Evolutionary conservation across 805 yeast species (phyloP).

Genomic region (Wickerhamomyces bisporus): DNA sequence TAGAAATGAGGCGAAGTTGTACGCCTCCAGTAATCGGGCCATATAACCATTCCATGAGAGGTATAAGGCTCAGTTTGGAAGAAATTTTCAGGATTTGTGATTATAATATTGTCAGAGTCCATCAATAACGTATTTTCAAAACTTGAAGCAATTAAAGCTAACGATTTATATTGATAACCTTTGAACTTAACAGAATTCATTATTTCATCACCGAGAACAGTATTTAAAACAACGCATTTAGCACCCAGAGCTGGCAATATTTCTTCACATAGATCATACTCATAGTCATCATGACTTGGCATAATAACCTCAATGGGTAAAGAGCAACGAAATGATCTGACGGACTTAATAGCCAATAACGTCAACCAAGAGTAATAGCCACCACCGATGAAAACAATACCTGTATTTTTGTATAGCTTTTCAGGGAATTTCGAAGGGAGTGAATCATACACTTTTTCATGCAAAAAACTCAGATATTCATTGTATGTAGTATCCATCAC

Average conservation of each 20-base stretch:
- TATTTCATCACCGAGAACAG: slow-evolving; percentile 55
- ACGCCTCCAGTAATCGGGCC: slow-evolving; percentile 79
- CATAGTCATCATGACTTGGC: slow-evolving; percentile 63
- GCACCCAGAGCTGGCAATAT: slow-evolving; percentile 58
- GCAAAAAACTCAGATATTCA: neutral
- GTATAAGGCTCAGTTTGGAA: slow-evolving; percentile 40
- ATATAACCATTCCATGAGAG: slow-evolving; percentile 49
- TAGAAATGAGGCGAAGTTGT: slow-evolving; percentile 60
- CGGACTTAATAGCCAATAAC: slow-evolving; percentile 40
- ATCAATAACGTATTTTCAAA: slow-evolving; percentile 70
- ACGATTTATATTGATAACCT: slow-evolving; percentile 66
- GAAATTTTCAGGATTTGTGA: slow-evolving; percentile 42
- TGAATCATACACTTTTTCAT: slow-evolving; percentile 2
- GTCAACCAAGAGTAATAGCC: slow-evolving; percentile 52
- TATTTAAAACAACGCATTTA: slow-evolving; percentile 55
- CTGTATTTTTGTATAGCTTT: slow-evolving; percentile 40
- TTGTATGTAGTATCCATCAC: neutral
- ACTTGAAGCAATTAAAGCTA: slow-evolving; percentile 69
- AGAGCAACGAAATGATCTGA: slow-evolving; percentile 46
- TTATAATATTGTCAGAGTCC: slow-evolving; percentile 69
- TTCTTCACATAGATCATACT: slow-evolving; percentile 55
- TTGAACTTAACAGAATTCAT: slow-evolving; percentile 44
- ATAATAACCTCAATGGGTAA: slow-evolving; percentile 70
- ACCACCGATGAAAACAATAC: slow-evolving; percentile 59
- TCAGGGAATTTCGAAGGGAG: slow-evolving; percentile 25